Evolutionary conservation across 108 stramenopile genomes (phyloP).

Genomic region (Fistulifera solaris): DNA sequence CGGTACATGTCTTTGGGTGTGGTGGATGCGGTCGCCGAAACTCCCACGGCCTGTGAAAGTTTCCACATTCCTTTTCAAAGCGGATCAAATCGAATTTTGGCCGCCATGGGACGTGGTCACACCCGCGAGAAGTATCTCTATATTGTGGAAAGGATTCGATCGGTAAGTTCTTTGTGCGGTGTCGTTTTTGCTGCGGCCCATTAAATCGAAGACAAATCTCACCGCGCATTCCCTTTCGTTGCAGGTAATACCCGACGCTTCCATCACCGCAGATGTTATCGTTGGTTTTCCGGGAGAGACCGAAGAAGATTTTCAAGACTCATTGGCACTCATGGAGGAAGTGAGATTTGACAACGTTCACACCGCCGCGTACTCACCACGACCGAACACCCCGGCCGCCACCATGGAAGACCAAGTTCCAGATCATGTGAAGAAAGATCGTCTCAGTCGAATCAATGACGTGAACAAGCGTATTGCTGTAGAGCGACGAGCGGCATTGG

Average conservation of each 20-base stretch:
- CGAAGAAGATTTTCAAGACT: conserved; percentile 89
- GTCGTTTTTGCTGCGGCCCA: neutral
- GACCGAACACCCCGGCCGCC: conserved; percentile 85
- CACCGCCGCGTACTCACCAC: conserved; percentile 75
- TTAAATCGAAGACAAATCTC: neutral
- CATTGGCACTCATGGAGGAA: conserved; percentile 85
- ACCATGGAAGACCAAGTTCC: conserved; percentile 75
- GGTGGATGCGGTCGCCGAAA: conserved; percentile 88
- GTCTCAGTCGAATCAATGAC: conserved; percentile 82
- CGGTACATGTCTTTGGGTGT: conserved; percentile 92
- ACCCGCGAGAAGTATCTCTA: conserved; percentile 83
- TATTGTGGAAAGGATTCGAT: conserved; percentile 84
- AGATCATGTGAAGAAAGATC: conserved; percentile 82
- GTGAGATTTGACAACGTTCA: conserved; percentile 79
- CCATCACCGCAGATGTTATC: conserved; percentile 88
- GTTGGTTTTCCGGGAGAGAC: conserved; percentile 98
- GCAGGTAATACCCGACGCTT: conserved; percentile 81
- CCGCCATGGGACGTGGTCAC: conserved; percentile 93
- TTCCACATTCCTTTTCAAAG: conserved; percentile 94
- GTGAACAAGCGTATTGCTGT: conserved; percentile 80
- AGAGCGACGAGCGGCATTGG: conserved; percentile 84
- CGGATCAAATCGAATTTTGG: conserved; percentile 80
- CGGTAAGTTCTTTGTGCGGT: conserved; percentile 20
- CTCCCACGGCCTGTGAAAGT: conserved; percentile 71
- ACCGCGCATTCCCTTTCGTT: neutral